Percentiles rank a stretch among this genome's conserved stretches.
Evolutionary conservation across 2,329 filamentous ascomycete genomes (phyloP).

Genomic region (Colletotrichum chlorophyti): DNA sequence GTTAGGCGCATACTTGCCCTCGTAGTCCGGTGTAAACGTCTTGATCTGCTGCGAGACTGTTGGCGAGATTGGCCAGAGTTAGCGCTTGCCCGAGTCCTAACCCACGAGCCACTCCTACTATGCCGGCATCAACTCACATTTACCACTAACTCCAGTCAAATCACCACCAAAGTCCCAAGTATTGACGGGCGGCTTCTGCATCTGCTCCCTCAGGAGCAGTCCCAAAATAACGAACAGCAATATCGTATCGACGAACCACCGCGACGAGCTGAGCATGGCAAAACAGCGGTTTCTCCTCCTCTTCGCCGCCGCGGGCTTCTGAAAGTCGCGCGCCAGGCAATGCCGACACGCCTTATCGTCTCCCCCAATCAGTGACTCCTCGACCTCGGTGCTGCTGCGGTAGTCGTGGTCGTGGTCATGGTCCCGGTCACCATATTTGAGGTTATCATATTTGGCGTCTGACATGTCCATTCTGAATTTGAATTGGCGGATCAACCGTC

Average conservation of each 20-base stretch:
- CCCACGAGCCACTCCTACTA: neutral
- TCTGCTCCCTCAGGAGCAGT: slow-evolving; percentile 38
- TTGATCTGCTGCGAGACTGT: slow-evolving; percentile 47
- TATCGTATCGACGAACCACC: slow-evolving; percentile 40
- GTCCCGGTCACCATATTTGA: slow-evolving; percentile 33
- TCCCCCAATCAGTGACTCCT: slow-evolving; percentile 39
- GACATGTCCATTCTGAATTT: slow-evolving; percentile 24
- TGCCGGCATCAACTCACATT: slow-evolving; percentile 29
- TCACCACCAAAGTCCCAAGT: slow-evolving; percentile 43
- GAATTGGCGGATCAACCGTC: slow-evolving; percentile 16
- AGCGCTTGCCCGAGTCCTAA: neutral
- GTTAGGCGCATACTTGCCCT: slow-evolving; percentile 42
- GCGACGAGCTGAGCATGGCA: slow-evolving; percentile 31
- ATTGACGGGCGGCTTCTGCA: slow-evolving; percentile 30
- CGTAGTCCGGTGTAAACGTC: slow-evolving; percentile 43
- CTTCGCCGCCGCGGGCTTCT: neutral
- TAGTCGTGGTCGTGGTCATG: slow-evolving; percentile 37
- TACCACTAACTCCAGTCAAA: slow-evolving; percentile 43
- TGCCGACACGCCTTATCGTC: slow-evolving; percentile 33
- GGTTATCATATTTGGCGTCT: slow-evolving; percentile 33
- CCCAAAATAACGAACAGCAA: slow-evolving; percentile 40
- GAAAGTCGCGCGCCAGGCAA: slow-evolving; percentile 6
- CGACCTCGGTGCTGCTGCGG: slow-evolving; percentile 40
- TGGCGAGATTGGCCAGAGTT: neutral
- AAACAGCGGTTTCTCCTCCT: slow-evolving; percentile 24